Evolutionary conservation across 78 protist genomes (phyloP), one percentile per base, ranked within the genome.

Genomic region (slime mould (Dictyostelium discoideum)): DNA sequence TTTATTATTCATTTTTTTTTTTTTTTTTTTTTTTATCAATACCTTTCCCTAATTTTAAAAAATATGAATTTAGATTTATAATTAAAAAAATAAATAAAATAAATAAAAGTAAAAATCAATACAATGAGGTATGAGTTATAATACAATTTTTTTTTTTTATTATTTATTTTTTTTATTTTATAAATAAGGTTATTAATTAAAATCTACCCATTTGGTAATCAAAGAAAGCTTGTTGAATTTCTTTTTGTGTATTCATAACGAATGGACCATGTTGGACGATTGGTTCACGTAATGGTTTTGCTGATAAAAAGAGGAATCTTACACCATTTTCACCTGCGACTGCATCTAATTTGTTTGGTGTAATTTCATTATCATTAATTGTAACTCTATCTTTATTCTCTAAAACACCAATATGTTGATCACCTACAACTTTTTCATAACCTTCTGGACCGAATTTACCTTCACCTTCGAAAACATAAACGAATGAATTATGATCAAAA

Each of bases 191-290:
- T 0, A 44, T 13, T 13, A 29, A 73, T 85, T 79, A 89, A 40
- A 89, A 89, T 80, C 60, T 89, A 48, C 96, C 96, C 10, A 39
- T 42, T 37, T 77, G 54, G 57, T 69, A 97, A 92, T 97, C 98
- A 2, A 2, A 39, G 76, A 82, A 72, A 39, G 97, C 97, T 86
- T 97, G 97, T 40, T 2, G 3, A 67, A 98, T 63, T 93, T 98
- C 98, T 54, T 83, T 85, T 65, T 90, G 57, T 32, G 98, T 96
- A 94, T 93, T 96, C 98, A 98, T 97, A 74, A 98, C 98, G 32
- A 98, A 96, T 5, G 98, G 98, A 1, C 98, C 98, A 32, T 74
- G 69, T 63, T 77, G 80, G 2, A 85, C 96, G 29, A 98, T 54
- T 46, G 97, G 97, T 94, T 97, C 98, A 6, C 46, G 14, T 16